These are phyloP conservation scores for Phanerochaete sordida DNA, from an alignment of 768 basidiomycete species.

Conservation along the genomic window DNA sequence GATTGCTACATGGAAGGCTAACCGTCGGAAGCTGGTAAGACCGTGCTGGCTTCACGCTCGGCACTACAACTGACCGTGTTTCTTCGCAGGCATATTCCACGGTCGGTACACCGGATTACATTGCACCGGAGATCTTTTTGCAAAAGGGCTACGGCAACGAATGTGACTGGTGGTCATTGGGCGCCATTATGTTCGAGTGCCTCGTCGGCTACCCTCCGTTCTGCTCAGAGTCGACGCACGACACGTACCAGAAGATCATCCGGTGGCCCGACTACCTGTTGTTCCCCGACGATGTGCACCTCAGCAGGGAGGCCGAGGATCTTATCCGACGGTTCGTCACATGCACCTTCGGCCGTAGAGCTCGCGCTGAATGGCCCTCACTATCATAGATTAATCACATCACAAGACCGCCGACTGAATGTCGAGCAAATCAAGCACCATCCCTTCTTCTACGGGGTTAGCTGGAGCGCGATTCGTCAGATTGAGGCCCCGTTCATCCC, in stretches of 20 bases:
- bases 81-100: conserved; percentile 87
- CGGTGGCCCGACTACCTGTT: conserved; percentile 85
- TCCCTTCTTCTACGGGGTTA: conserved; percentile 93
- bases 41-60: no score
- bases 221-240: conserved; percentile 94
- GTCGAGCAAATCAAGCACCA: conserved; percentile 90
- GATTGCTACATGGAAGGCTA: conserved; percentile 99
- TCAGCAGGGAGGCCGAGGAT: conserved; percentile 90
- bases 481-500: conserved; percentile 98
- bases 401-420: conserved; percentile 70
- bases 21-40: conserved; percentile 91
- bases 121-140: conserved; percentile 95
- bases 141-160: conserved; percentile 98
- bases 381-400: conserved; percentile 68
- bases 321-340: conserved; percentile 68
- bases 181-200: conserved; percentile 98
- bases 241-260: conserved; percentile 97
- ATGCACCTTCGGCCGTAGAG: not conserved
- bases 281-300: conserved; percentile 93
- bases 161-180: conserved; percentile 99
- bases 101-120: conserved; percentile 95
- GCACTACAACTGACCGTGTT: not conserved
- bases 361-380: not conserved
- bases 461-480: conserved; percentile 82
- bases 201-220: conserved; percentile 96